Conservation (phyloP, 2,329 filamentous ascomycete genomes). For the Trichoderma semiorbis region DNA sequence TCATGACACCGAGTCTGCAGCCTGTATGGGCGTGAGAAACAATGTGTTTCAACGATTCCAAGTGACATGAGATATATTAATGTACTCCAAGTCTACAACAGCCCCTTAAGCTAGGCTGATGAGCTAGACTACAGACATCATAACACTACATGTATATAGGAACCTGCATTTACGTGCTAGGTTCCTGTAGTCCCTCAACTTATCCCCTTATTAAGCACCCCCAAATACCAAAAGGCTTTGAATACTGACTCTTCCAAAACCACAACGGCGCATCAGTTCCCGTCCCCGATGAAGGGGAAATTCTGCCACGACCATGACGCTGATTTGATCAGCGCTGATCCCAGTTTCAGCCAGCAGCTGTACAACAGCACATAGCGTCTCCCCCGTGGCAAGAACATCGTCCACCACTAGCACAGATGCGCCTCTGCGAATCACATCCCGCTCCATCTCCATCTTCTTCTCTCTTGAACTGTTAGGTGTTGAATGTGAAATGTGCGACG, state of each 20-base stretch:
- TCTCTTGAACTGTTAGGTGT: conserved; percentile 24
- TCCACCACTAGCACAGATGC: conserved; percentile 54
- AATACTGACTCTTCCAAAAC: conserved; percentile 49
- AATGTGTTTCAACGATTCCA: too few relatives aligned
- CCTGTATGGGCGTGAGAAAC: too few relatives aligned
- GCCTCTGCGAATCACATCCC: conserved; percentile 37
- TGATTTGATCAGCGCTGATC: conserved; percentile 39
- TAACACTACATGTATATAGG: too few relatives aligned
- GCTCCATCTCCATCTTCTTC: conserved; percentile 48
- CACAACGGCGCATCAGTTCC: conserved; percentile 40
- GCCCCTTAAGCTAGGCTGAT: too few relatives aligned
- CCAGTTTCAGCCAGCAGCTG: conserved; percentile 44
- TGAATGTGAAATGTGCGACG: conserved; percentile 54
- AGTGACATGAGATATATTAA: too few relatives aligned
- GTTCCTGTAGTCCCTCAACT: too few relatives aligned
- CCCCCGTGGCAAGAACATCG: conserved; percentile 56
- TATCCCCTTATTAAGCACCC: conserved; percentile 19
- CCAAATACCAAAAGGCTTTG: conserved; percentile 50
- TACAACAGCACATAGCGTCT: conserved; percentile 53
- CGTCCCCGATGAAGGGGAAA: conserved; percentile 54
- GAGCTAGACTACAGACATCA: too few relatives aligned
- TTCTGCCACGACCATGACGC: conserved; percentile 54
- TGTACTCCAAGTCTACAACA: too few relatives aligned
- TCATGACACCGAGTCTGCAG: too few relatives aligned
- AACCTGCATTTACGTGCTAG: too few relatives aligned